Evolutionary conservation across 176 grass and related monocot genomes (phyloP).

Genomic region (Phyllostachys edulis): DNA sequence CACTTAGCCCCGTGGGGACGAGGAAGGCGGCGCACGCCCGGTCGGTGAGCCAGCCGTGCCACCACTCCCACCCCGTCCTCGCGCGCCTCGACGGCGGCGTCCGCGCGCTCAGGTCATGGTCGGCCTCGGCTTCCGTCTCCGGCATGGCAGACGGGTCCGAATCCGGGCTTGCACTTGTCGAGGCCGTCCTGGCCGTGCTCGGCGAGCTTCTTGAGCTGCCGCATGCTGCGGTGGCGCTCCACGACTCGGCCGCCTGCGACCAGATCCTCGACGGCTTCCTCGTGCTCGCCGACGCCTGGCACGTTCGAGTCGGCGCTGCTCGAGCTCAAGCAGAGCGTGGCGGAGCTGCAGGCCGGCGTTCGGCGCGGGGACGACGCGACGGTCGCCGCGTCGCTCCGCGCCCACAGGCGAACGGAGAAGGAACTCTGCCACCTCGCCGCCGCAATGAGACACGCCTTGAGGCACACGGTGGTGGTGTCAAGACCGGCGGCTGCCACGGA

Average conservation of each 20-base stretch:
- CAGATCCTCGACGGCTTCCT: constrained; percentile 54
- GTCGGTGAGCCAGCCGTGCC: constrained; percentile 47
- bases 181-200: constrained; percentile 30
- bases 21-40: constrained; percentile 37
- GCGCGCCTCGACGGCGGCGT: constrained; percentile 30
- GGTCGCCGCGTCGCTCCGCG: constrained; percentile 30
- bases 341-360: constrained; percentile 24
- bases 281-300: constrained; percentile 60
- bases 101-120: constrained; percentile 37
- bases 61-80: constrained; percentile 36
- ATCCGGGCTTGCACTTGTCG: constrained; percentile 32
- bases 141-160: background rate
- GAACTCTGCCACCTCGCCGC: constrained; percentile 42
- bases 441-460: constrained; percentile 33
- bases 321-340: constrained; percentile 33
- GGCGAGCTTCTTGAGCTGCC: constrained; percentile 47
- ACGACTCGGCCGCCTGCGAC: background rate
- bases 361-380: constrained; percentile 36
- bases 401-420: constrained; percentile 30
- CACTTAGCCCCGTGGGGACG: constrained; percentile 10
- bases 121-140: background rate
- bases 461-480: background rate
- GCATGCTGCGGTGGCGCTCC: constrained; percentile 32
- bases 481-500: background rate
- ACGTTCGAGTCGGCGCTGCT: constrained; percentile 44